phyloP scores from a whole-genome alignment of 305 asterid species.

The Euphrasia arctica region DNA sequence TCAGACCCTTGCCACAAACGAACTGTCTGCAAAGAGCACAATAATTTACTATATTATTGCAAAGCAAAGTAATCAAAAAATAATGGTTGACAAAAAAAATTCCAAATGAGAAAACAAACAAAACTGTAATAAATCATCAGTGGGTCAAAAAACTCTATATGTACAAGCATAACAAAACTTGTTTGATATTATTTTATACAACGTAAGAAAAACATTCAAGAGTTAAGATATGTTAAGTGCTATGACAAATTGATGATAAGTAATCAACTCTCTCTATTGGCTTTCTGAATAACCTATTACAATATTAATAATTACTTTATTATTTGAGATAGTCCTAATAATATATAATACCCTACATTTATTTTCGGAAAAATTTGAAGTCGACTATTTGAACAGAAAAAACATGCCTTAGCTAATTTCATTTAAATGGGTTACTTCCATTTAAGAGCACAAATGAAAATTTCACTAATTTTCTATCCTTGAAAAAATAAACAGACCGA shows the following conservation, averaged over 20 bases:
- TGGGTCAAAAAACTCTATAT: neutral
- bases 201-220: neutral
- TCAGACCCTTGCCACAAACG: constrained; percentile 90
- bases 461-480: constrained; percentile 1
- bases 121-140: neutral
- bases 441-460: neutral
- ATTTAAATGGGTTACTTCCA: neutral
- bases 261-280: neutral
- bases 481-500: constrained; percentile 4
- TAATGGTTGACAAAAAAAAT: neutral
- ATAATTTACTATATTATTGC: constrained; percentile 13
- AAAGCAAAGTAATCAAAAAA: constrained; percentile 3
- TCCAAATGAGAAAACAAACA: neutral
- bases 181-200: neutral
- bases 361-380: neutral
- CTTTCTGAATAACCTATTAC: neutral
- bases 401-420: neutral
- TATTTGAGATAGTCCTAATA: constrained; percentile 1
- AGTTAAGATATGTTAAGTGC: neutral
- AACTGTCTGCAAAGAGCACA: constrained; percentile 66
- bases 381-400: constrained; percentile 13
- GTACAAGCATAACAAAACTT: constrained; percentile 1
- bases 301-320: neutral
- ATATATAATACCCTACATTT: neutral
- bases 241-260: neutral